Base-by-base conservation (phyloP, 192 early-diverging fungal genomes). In the Bifiguratus adelaidae region DNA sequence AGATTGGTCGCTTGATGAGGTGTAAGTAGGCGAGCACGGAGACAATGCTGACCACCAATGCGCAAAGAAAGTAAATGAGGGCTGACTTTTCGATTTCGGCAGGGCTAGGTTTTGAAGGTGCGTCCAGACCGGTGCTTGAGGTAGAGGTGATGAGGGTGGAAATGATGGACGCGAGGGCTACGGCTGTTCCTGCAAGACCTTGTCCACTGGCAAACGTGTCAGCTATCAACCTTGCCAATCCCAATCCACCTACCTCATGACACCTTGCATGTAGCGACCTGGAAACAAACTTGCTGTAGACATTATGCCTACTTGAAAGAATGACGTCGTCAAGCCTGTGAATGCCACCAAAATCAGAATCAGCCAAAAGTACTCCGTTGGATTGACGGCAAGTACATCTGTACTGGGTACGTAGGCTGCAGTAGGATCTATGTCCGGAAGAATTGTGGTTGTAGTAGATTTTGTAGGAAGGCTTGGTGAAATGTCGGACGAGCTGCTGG, bases 201-300 rank as follows among this genome's bases (percentile, higher is more conserved):
- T 29, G 2, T 13, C 12, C 19, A 49, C n/a, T n/a, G n/a, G n/a
- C n/a, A n/a, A n/a, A n/a, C n/a, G n/a, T n/a, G n/a, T n/a, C n/a
- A n/a, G n/a, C n/a, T n/a, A n/a, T n/a, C n/a, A n/a, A n/a, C 3
- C 16, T 46, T 33, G 32, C 8, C 9, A 33, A 8, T n/a, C 32
- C 32, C 9, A 33, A 8, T n/a, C 9, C 32, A 8, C 32, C 22
- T 67, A 78, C 76, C 82, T 75, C 59, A 90, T 73, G 4, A 86
- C 74, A 3, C 82, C 84, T 50, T 88, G 81, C 13, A 76, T 64
- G 50, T 86, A 76, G 20, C 57, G 60, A 4, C 78, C 71, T 6
- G 83, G 74, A 52, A 88, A 83, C 28, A 73, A 76, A 8, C 78
- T 70, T 0, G 76, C 82, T n/a, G 81, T 60, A 18, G 78, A 82